A percentile compares a stretch with the other conserved stretches of the same genome.
Conservation (phyloP, 768 basidiomycete species). For the Macrolepiota fuliginosa region DNA sequence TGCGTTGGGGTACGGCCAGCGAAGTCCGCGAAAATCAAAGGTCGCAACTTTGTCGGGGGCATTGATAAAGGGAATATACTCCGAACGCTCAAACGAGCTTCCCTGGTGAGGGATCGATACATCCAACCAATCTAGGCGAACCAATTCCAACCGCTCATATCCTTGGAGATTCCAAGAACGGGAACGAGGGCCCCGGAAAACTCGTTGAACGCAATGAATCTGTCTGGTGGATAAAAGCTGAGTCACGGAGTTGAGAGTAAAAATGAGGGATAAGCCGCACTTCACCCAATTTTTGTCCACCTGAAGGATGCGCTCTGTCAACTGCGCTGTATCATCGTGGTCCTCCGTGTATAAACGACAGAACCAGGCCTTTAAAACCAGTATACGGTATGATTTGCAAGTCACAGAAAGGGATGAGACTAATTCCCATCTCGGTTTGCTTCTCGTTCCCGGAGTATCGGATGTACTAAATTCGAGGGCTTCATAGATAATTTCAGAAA, state of each 20-base stretch:
- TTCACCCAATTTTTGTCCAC: background rate
- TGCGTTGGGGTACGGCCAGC: background rate
- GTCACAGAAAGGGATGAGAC: slow-evolving; percentile 2
- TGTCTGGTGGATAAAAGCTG: background rate
- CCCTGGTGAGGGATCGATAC: background rate
- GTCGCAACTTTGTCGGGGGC: background rate
- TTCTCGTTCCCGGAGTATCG: background rate
- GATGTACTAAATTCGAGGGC: slow-evolving; percentile 14
- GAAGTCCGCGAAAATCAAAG: background rate
- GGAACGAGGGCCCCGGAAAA: background rate
- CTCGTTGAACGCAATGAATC: background rate
- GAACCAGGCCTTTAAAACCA: slow-evolving; percentile 12
- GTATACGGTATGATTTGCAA: slow-evolving; percentile 4
- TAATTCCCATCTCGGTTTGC: slow-evolving; percentile 1
- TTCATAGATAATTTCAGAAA: slow-evolving; percentile 28
- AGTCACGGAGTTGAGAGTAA: background rate
- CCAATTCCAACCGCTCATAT: background rate
- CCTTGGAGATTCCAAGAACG: background rate
- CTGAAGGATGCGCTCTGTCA: background rate
- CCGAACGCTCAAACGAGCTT: background rate
- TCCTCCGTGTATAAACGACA: slow-evolving; percentile 1
- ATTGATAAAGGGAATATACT: background rate
- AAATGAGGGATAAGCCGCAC: background rate
- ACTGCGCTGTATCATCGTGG: background rate
- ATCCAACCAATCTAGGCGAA: slow-evolving; percentile 1